Percentiles rank a stretch among this genome's conserved stretches.
Conservation (phyloP, 176 grass and related monocot genomes). For the Oryza coarctata region DNA sequence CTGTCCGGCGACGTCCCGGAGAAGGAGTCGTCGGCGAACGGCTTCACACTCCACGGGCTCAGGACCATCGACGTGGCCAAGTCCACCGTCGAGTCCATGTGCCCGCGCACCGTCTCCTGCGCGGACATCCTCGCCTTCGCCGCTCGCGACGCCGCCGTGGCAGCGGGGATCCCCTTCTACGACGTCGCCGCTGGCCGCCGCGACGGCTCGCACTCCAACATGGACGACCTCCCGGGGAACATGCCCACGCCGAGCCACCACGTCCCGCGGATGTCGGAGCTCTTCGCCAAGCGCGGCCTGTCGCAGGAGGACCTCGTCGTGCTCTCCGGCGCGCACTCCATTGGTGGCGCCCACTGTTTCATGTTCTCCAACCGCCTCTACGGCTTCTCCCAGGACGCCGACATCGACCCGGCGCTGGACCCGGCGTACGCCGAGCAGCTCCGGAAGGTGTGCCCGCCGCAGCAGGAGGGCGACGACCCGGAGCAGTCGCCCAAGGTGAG, state of each 20-base stretch:
- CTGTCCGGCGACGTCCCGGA: constrained; percentile 42
- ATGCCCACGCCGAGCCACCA: constrained; percentile 36
- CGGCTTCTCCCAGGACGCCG: constrained; percentile 31
- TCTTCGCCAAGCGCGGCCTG: constrained; percentile 32
- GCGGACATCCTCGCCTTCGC: constrained; percentile 50
- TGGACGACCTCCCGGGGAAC: constrained; percentile 38
- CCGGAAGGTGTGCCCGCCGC: constrained; percentile 25
- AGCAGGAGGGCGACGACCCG: background rate
- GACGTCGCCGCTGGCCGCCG: constrained; percentile 33
- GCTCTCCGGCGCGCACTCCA: constrained; percentile 64
- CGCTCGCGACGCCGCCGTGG: constrained; percentile 51
- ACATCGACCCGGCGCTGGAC: constrained; percentile 35
- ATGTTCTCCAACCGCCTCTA: constrained; percentile 54
- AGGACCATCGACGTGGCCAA: constrained; percentile 42
- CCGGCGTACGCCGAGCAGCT: constrained; percentile 13
- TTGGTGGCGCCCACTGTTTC: constrained; percentile 62
- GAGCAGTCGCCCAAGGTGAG: constrained; percentile 43
- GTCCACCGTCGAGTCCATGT: constrained; percentile 34
- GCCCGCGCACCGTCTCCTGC: constrained; percentile 51
- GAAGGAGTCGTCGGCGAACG: constrained; percentile 52
- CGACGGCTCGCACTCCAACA: constrained; percentile 45
- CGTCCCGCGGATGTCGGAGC: constrained; percentile 25
- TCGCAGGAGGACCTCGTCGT: constrained; percentile 51
- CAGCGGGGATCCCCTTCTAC: constrained; percentile 31
- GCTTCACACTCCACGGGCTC: constrained; percentile 46